Evolutionary conservation across 805 yeast species (phyloP).

Genomic region (Alloascoidea hylecoeti): DNA sequence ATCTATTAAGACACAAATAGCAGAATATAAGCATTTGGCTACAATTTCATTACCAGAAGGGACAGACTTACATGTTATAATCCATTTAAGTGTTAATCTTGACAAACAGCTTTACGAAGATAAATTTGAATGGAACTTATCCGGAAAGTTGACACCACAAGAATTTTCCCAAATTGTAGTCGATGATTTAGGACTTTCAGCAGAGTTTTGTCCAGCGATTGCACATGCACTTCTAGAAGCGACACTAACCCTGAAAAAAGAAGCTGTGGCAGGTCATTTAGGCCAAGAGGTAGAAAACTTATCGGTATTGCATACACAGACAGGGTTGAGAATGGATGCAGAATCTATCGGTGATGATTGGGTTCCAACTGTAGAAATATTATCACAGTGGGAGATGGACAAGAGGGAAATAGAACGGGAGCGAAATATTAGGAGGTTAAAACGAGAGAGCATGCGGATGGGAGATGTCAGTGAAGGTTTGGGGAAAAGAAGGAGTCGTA

Average conservation of each 20-base stretch:
- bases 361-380: conserved; percentile 78
- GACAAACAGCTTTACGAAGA: conserved; percentile 81
- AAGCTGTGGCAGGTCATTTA: conserved; percentile 57
- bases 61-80: conserved; percentile 56
- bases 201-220: conserved; percentile 84
- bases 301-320: conserved; percentile 45
- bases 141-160: conserved; percentile 54
- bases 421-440: conserved; percentile 78
- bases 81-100: conserved; percentile 69
- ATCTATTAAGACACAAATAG: conserved; percentile 69
- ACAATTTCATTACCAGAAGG: conserved; percentile 55
- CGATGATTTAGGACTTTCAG: conserved; percentile 66
- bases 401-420: conserved; percentile 92
- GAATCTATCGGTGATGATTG: conserved; percentile 71
- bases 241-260: conserved; percentile 62
- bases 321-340: conserved; percentile 59
- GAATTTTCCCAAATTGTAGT: conserved; percentile 72
- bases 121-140: conserved; percentile 87
- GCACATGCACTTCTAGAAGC: conserved; percentile 79
- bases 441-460: conserved; percentile 77
- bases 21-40: conserved; percentile 54
- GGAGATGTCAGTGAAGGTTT: conserved; percentile 37
- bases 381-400: conserved; percentile 88
- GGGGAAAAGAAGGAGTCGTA: background rate
- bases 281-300: conserved; percentile 38